Conservation (phyloP, 2,329 filamentous ascomycete species). For the Escovopsis weberi region DNA sequence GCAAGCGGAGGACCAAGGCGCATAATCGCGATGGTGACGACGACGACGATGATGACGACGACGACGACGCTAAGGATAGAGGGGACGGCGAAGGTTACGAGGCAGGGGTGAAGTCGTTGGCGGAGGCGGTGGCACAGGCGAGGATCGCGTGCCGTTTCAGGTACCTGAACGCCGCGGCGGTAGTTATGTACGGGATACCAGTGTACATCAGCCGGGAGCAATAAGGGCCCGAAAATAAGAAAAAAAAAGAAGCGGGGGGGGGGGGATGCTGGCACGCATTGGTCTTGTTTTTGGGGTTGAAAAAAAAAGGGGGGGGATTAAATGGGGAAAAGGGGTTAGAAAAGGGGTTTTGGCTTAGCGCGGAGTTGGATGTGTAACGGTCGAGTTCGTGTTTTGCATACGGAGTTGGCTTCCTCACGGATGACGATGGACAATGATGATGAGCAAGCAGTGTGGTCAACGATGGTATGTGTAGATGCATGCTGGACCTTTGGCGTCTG, state of each 20-base stretch:
- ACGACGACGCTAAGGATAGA: constrained; percentile 17
- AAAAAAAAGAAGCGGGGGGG: too few species aligned
- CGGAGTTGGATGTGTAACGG: too few species aligned
- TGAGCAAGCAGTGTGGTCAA: too few species aligned
- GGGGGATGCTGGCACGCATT: not conserved
- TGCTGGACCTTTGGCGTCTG: too few species aligned
- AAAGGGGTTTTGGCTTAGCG: too few species aligned
- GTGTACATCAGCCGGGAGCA: constrained; percentile 49
- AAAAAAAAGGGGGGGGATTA: too few species aligned
- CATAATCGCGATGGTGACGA: constrained; percentile 4
- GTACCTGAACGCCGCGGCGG: constrained; percentile 87
- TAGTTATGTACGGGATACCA: constrained; percentile 89
- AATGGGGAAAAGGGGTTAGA: too few species aligned
- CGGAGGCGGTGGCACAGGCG: constrained; percentile 67
- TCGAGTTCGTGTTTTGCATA: too few species aligned
- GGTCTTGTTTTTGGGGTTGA: not conserved
- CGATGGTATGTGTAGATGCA: too few species aligned
- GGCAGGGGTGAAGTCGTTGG: constrained; percentile 33
- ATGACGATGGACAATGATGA: too few species aligned
- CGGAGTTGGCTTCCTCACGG: too few species aligned
- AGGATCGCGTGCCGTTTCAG: constrained; percentile 69
- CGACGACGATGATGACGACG: constrained; percentile 14
- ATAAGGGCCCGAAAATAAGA: constrained; percentile 1
- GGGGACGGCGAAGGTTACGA: constrained; percentile 11
- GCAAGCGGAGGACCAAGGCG: constrained; percentile 14